Evolutionary conservation across 2,329 filamentous ascomycete species (phyloP).

Genomic region (Canariomyces notabilis): DNA sequence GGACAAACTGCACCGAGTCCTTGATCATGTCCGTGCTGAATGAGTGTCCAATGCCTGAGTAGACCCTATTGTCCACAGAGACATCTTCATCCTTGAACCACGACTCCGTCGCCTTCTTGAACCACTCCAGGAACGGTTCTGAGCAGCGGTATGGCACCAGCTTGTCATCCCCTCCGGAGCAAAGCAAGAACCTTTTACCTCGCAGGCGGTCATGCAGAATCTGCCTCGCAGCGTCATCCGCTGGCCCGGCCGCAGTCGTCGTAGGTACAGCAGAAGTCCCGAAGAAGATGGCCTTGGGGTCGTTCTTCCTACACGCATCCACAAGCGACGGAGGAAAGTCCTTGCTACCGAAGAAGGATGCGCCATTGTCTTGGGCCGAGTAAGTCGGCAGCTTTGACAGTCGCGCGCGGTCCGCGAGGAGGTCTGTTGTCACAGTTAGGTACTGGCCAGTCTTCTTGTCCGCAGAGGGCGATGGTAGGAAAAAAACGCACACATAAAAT

Average conservation of each 20-base stretch:
- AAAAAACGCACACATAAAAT: conserved; percentile 62
- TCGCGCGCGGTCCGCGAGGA: conserved; percentile 75
- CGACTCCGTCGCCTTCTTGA: conserved; percentile 49
- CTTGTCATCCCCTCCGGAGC: conserved; percentile 63
- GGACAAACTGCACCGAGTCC: conserved; percentile 61
- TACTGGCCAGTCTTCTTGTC: no score
- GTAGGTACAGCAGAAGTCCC: conserved; percentile 36
- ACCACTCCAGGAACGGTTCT: conserved; percentile 55
- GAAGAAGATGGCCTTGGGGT: conserved; percentile 73
- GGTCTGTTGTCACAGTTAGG: conserved; percentile 31
- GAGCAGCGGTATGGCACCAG: conserved; percentile 64
- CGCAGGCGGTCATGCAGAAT: conserved; percentile 46
- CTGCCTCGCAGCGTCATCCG: conserved; percentile 33
- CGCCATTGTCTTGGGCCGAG: conserved; percentile 49
- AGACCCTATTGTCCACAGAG: conserved; percentile 60
- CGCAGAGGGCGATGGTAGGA: background rate
- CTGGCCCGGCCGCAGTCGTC: background rate
- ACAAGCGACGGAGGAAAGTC: conserved; percentile 72
- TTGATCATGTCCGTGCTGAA: conserved; percentile 63
- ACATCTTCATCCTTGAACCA: conserved; percentile 54
- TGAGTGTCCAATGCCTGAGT: conserved; percentile 63
- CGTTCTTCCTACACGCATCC: conserved; percentile 56
- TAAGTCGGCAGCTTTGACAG: conserved; percentile 62
- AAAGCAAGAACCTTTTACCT: conserved; percentile 60
- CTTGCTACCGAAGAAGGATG: conserved; percentile 65